Percentiles rank a stretch among this genome's conserved stretches.
These are phyloP conservation scores for Adansonia rubrostipa DNA, from an alignment of 441 rosid genomes.

Conservation along the genomic window DNA sequence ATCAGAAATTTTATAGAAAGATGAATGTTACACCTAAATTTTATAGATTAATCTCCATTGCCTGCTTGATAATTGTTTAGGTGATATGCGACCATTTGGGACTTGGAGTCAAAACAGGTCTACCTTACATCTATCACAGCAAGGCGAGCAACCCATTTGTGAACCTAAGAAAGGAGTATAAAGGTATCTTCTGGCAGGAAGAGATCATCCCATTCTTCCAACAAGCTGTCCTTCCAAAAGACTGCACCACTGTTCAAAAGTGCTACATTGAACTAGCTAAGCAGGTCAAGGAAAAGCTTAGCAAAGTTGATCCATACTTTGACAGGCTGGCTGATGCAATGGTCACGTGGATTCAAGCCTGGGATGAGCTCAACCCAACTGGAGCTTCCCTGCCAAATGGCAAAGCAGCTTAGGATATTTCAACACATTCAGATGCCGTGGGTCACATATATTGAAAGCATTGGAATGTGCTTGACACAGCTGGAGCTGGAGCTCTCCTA, in stretches of 20 bases:
- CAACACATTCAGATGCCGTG: neutral
- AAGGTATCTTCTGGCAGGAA: constrained; percentile 97
- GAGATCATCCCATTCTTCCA: constrained; percentile 97
- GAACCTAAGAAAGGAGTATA: constrained; percentile 88
- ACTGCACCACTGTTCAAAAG: constrained; percentile 79
- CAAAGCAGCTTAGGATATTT: constrained; percentile 39
- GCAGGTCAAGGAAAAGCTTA: constrained; percentile 77
- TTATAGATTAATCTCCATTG: neutral
- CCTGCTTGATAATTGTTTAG: constrained; percentile 37
- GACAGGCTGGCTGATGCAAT: constrained; percentile 91
- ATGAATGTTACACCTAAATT: neutral
- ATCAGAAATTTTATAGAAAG: neutral
- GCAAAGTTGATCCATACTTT: constrained; percentile 79
- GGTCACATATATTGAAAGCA: neutral
- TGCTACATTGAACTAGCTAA: constrained; percentile 86
- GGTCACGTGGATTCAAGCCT: constrained; percentile 95
- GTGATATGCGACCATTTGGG: constrained; percentile 91
- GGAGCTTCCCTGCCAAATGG: constrained; percentile 44
- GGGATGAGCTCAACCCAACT: constrained; percentile 89
- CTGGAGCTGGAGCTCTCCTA: neutral
- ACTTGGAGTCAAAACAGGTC: constrained; percentile 87
- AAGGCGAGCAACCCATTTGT: constrained; percentile 97
- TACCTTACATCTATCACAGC: constrained; percentile 94
- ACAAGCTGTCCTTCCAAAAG: constrained; percentile 64
- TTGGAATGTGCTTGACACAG: neutral